These are phyloP conservation scores for Coelastrella sp. DNA, from an alignment of 139 green algal species.

Conservation along the genomic window DNA sequence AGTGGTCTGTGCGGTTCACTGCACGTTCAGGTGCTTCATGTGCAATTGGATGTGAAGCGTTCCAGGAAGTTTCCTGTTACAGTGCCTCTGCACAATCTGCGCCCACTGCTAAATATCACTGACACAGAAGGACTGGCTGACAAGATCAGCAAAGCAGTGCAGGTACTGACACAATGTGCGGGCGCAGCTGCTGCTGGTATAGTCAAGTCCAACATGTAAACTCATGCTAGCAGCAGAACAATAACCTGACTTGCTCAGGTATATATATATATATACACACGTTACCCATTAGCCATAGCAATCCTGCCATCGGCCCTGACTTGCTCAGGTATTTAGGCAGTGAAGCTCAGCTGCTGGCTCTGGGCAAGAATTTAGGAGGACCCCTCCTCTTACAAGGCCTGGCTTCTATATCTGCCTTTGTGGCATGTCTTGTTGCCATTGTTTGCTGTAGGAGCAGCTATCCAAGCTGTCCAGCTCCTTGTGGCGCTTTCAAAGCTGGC, in stretches of 20 bases:
- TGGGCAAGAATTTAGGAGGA: too few species aligned
- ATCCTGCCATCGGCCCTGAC: too few species aligned
- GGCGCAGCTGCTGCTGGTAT: background rate
- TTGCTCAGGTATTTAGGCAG: too few species aligned
- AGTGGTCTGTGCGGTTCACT: background rate
- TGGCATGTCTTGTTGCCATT: background rate
- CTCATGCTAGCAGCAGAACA: too few species aligned
- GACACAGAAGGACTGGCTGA: slow-evolving; percentile 53
- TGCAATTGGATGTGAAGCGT: slow-evolving; percentile 50
- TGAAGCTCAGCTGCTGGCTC: too few species aligned
- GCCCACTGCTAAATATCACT: slow-evolving; percentile 29
- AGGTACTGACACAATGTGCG: slow-evolving; percentile 19
- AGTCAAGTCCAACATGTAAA: background rate
- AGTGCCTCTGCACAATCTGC: slow-evolving; percentile 52
- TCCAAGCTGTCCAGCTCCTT: background rate
- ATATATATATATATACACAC: too few species aligned
- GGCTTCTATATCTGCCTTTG: too few species aligned
- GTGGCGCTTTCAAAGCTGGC: slow-evolving; percentile 22
- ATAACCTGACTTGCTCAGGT: too few species aligned
- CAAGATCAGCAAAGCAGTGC: slow-evolving; percentile 37
- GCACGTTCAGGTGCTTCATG: slow-evolving; percentile 36
- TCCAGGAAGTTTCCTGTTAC: slow-evolving; percentile 46
- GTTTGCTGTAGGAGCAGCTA: slow-evolving; percentile 21
- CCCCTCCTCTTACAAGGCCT: too few species aligned
- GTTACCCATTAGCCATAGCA: too few species aligned